A percentile compares a stretch with the other conserved stretches of the same genome.
Evolutionary conservation across 805 yeast genomes (phyloP).

Genomic region (Grigorovia transvaalensis): DNA sequence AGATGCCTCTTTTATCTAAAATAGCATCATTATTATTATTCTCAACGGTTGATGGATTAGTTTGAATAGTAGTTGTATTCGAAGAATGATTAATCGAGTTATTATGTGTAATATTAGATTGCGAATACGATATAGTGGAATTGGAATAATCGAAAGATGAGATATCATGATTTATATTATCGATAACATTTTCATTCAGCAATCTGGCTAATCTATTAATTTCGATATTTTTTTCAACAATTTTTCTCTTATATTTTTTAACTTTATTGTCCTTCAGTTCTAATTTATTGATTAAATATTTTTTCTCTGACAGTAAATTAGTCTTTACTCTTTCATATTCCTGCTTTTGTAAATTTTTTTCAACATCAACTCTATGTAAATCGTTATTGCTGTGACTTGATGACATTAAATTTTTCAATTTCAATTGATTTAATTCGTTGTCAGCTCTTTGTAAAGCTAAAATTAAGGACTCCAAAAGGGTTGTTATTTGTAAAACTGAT

Average conservation of each 20-base stretch:
- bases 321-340: conserved; percentile 27
- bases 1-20: too few relatives aligned
- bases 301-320: conserved; percentile 26
- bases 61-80: not conserved
- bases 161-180: conserved; percentile 5
- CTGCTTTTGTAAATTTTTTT: conserved; percentile 25
- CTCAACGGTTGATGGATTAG: not conserved
- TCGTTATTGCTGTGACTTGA: not conserved
- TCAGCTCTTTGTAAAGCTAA: conserved; percentile 17
- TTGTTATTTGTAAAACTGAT: not conserved
- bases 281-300: conserved; percentile 30
- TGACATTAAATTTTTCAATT: conserved; percentile 30
- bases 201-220: conserved; percentile 32
- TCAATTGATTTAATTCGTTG: conserved; percentile 27
- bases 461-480: conserved; percentile 12
- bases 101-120: not conserved
- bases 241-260: conserved; percentile 35
- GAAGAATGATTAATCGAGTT: not conserved
- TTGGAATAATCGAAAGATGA: conserved; percentile 4
- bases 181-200: conserved; percentile 18
- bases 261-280: conserved; percentile 34
- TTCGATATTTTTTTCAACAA: conserved; percentile 36
- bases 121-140: conserved; percentile 4
- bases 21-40: not conserved
- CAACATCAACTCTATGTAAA: conserved; percentile 20